These are phyloP conservation scores for Mortierella alpina DNA, from an alignment of 192 early-diverging fungal species.

Conservation along the genomic window DNA sequence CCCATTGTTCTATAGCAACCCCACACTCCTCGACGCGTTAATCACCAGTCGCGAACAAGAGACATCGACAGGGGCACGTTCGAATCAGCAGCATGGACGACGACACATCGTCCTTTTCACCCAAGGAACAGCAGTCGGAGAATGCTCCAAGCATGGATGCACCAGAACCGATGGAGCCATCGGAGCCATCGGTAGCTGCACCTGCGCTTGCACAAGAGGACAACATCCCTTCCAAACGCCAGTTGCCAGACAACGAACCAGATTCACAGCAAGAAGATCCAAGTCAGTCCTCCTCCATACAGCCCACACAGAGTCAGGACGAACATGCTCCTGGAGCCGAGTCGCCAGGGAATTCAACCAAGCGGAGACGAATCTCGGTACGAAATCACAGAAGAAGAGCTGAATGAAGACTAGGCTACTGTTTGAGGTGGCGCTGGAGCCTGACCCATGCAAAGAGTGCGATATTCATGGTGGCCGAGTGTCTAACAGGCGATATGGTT, in stretches of 20 bases:
- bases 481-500: neutral
- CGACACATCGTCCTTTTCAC: neutral
- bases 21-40: too few species aligned
- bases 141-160: neutral
- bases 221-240: constrained; percentile 4
- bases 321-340: neutral
- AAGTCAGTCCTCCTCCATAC: neutral
- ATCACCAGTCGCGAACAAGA: neutral
- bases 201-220: neutral
- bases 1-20: neutral
- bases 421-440: too few species aligned
- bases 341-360: constrained; percentile 3
- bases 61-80: neutral
- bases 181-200: too few species aligned
- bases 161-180: too few species aligned
- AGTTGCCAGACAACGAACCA: neutral
- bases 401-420: too few species aligned
- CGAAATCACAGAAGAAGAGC: neutral
- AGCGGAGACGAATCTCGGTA: constrained; percentile 34
- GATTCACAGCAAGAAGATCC: neutral
- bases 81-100: neutral
- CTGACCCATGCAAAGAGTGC: too few species aligned
- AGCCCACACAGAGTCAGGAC: neutral
- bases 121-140: neutral
- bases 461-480: neutral